These are phyloP conservation scores for Xylaria sp. DNA, from an alignment of 2,329 filamentous ascomycete genomes.

Conservation along the genomic window DNA sequence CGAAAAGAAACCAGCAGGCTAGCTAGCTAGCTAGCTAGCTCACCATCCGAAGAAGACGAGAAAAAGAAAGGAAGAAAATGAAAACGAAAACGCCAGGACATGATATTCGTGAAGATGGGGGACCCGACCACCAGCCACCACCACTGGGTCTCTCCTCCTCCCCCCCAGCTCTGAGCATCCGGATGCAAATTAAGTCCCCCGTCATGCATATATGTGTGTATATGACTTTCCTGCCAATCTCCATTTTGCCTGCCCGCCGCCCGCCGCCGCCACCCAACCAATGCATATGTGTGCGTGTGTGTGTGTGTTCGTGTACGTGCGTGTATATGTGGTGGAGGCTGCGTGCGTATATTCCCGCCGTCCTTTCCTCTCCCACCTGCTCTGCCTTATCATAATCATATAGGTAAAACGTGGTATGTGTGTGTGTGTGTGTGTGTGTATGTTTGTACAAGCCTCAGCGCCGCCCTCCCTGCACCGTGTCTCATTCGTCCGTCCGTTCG, in stretches of 20 bases:
- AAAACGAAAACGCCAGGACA: neutral
- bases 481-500: too few species aligned
- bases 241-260: neutral
- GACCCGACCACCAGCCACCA: neutral
- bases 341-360: neutral
- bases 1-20: constrained; percentile 9
- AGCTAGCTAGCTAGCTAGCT: too few species aligned
- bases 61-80: neutral
- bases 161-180: too few species aligned
- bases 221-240: neutral
- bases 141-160: constrained; percentile 6
- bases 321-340: neutral
- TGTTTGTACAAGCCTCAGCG: constrained; percentile 2
- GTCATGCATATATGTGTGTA: too few species aligned
- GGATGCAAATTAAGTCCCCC: neutral
- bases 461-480: neutral
- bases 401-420: constrained; percentile 11
- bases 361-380: neutral
- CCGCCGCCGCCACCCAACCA: too few species aligned
- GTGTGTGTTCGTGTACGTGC: too few species aligned
- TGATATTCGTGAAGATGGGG: neutral
- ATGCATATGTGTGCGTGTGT: too few species aligned
- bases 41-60: neutral
- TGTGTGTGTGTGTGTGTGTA: neutral
- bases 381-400: too few species aligned